Conservation (phyloP, 768 basidiomycete genomes). For the Dioszegia crocea region DNA sequence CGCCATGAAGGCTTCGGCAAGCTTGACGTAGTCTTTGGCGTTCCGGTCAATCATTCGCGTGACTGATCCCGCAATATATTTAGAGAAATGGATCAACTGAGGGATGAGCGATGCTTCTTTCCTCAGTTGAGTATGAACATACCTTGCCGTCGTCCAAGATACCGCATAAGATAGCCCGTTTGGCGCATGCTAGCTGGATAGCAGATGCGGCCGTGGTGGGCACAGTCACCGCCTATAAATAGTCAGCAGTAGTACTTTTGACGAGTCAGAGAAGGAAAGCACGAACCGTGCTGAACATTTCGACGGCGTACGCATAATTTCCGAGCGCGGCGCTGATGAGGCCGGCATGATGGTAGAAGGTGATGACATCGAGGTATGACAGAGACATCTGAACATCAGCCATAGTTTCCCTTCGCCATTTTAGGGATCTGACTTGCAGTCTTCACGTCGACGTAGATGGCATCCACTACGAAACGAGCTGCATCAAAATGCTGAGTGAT, state of each 20-base stretch:
- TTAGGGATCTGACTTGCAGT: slow-evolving; percentile 12
- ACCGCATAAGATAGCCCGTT: slow-evolving; percentile 41
- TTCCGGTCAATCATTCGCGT: slow-evolving; percentile 29
- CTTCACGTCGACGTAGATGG: slow-evolving; percentile 21
- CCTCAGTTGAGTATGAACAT: neutral
- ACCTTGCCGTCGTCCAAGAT: slow-evolving; percentile 36
- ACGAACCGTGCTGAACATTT: no score
- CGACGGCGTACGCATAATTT: slow-evolving; percentile 20
- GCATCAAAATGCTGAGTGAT: slow-evolving; percentile 12
- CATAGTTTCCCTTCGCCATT: neutral
- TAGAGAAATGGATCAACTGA: slow-evolving; percentile 23
- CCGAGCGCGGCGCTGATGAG: slow-evolving; percentile 27
- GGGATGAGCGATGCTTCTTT: neutral
- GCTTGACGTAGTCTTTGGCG: slow-evolving; percentile 21
- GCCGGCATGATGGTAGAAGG: slow-evolving; percentile 42
- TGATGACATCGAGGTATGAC: slow-evolving; percentile 36
- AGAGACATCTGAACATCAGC: slow-evolving; percentile 15
- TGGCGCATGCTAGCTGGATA: slow-evolving; percentile 33
- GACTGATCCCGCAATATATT: slow-evolving; percentile 22
- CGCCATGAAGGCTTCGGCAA: slow-evolving; percentile 31
- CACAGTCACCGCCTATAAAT: slow-evolving; percentile 34
- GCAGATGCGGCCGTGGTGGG: slow-evolving; percentile 35
- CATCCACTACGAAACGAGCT: slow-evolving; percentile 6
- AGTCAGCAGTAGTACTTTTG: no score
- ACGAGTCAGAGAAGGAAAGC: no score